phyloP scores from a whole-genome alignment of 2,329 filamentous ascomycete genomes.

The Byssochlamys sp. region DNA sequence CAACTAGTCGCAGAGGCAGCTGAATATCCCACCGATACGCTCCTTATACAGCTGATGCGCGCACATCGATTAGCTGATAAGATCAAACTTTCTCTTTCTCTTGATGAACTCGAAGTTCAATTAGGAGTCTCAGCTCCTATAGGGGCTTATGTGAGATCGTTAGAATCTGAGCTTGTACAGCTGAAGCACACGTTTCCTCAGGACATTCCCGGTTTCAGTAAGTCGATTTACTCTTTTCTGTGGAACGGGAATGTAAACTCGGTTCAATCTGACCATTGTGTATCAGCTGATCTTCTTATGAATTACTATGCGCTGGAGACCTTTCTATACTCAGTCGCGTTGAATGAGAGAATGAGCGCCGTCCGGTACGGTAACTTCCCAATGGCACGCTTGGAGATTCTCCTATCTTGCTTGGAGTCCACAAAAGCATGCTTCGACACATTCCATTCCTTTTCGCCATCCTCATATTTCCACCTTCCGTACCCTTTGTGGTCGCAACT shows the following conservation, averaged over 20 bases:
- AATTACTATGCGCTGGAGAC: slow-evolving; percentile 20
- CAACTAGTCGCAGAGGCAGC: slow-evolving; percentile 33
- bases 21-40: slow-evolving; percentile 41
- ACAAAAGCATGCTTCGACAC: slow-evolving; percentile 43
- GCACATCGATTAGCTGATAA: slow-evolving; percentile 44
- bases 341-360: slow-evolving; percentile 30
- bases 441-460: slow-evolving; percentile 38
- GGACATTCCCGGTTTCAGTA: background rate
- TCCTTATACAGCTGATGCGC: slow-evolving; percentile 40
- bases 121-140: background rate
- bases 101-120: slow-evolving; percentile 9
- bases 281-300: slow-evolving; percentile 14
- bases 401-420: slow-evolving; percentile 42
- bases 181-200: background rate
- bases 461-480: slow-evolving; percentile 39
- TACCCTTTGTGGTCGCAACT: slow-evolving; percentile 39
- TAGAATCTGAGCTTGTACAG: background rate
- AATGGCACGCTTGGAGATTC: slow-evolving; percentile 39
- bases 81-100: slow-evolving; percentile 28
- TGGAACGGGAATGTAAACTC: background rate
- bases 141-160: background rate
- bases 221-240: background rate
- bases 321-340: slow-evolving; percentile 15
- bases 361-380: slow-evolving; percentile 25
- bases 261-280: background rate